Conservation (phyloP, 169 alveolate genomes). For the Amoebophrya sp. region DNA sequence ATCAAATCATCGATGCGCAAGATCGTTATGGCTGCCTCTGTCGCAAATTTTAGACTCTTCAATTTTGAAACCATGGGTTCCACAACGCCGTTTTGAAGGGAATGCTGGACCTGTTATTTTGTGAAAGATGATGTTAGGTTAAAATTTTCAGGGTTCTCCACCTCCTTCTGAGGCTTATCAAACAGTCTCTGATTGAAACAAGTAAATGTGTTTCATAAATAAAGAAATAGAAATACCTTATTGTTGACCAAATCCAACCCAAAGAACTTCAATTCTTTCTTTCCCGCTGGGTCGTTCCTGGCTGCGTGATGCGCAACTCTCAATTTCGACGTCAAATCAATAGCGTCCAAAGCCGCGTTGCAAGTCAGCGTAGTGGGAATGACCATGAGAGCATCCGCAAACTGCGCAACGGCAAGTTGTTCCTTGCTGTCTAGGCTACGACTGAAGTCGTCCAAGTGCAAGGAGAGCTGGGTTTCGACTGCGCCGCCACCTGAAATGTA, state of each 20-base stretch:
- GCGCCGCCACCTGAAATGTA: slow-evolving; percentile 98
- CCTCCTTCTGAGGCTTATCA: no score
- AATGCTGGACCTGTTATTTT: neutral
- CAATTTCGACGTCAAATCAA: slow-evolving; percentile 57
- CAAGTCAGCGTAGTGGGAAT: slow-evolving; percentile 98
- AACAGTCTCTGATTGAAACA: neutral
- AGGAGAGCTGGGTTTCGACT: slow-evolving; percentile 94
- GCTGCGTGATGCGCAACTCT: slow-evolving; percentile 46
- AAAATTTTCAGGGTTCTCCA: no score
- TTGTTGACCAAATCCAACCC: neutral
- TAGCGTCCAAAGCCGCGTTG: slow-evolving; percentile 88
- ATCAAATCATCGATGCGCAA: slow-evolving; percentile 95
- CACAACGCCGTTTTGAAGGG: neutral
- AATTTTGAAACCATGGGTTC: neutral
- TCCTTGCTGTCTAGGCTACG: slow-evolving; percentile 89
- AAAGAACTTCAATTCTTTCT: neutral
- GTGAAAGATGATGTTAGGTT: neutral
- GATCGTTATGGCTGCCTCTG: slow-evolving; percentile 98
- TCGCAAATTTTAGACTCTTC: slow-evolving; percentile 81
- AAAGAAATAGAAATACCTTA: neutral
- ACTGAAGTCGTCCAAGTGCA: slow-evolving; percentile 91
- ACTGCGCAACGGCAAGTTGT: slow-evolving; percentile 97
- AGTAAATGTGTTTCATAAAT: neutral
- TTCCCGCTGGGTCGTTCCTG: neutral
- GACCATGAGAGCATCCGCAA: slow-evolving; percentile 92